These are phyloP conservation scores for Rubia tinctorum DNA, from an alignment of 305 asterid genomes.

Conservation along the genomic window DNA sequence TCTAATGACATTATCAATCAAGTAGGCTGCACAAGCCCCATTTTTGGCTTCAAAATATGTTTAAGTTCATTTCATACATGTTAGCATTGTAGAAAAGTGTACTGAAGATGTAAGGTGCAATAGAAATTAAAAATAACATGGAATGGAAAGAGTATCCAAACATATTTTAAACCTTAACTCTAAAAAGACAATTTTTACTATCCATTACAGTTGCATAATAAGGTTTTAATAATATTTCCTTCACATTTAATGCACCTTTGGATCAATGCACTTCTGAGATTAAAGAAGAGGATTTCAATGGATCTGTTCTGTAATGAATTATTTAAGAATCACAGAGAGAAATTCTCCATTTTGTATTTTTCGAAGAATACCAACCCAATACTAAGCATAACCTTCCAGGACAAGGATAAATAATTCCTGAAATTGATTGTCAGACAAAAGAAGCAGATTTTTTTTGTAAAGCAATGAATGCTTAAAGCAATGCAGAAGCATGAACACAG, in stretches of 20 bases:
- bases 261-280: not conserved
- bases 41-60: not conserved
- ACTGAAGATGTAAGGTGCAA: not conserved
- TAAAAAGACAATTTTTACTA: too few species aligned
- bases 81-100: not conserved
- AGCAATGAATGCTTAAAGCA: not conserved
- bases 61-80: too few species aligned
- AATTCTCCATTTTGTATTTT: not conserved
- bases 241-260: not conserved
- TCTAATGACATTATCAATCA: not conserved
- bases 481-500: not conserved
- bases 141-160: not conserved
- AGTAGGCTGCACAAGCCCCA: not conserved
- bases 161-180: not conserved
- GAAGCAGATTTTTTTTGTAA: not conserved
- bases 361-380: not conserved
- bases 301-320: not conserved
- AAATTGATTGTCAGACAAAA: not conserved
- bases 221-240: not conserved
- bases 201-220: not conserved
- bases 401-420: not conserved
- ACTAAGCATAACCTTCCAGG: not conserved
- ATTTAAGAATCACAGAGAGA: not conserved
- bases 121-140: not conserved
- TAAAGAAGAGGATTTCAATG: not conserved